Evolutionary conservation across 768 basidiomycete genomes (phyloP), one percentile per base, ranked within the genome.

Genomic region (Russula dissimulans): DNA sequence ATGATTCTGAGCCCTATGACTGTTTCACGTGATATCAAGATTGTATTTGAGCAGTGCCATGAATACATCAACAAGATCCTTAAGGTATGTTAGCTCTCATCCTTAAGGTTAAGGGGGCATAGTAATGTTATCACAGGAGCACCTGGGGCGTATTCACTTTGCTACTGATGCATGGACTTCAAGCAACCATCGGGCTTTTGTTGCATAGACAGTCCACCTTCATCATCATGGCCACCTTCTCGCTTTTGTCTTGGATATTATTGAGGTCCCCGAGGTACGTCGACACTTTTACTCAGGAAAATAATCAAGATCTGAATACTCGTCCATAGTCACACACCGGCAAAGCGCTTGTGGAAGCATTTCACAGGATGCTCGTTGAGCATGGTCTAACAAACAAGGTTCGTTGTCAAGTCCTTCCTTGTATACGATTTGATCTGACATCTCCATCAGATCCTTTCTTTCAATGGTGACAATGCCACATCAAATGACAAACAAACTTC

Each of bases 401-500:
- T 22, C 32, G 62, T 60, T 3, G 17, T 43, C n/a, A 0, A 5
- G 0, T 3, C n/a, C n/a, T n/a, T n/a, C 5, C 42, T 43, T 2
- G n/a, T 17, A 17, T 14, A 14, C 7, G 1, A 12, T n/a, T 5
- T 12, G 4, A 14, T 6, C 42, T 17, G 2, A 43, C 17, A 43
- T 43, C 11, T n/a, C 6, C 42, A 43, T 9, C 52, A 70, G 73
- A 63, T 75, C 14, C 67, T 76, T 0, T 64, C 68, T 4, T 57
- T 76, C 4, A 75, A 69, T 3, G 70, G 67, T 34, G 72, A 78
- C 60, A 78, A 78, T 62, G 73, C 73, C 4, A 52, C 39, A 5
- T 22, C 22, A 17, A 52, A 52, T 29, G 26, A 52, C 39, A 41
- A 15, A 8, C 39, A 52, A n/a, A 52, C 22, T n/a, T n/a, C n/a